Base-by-base conservation (phyloP, 148 eudicot species). In the Vaccinium macrocarpon region DNA sequence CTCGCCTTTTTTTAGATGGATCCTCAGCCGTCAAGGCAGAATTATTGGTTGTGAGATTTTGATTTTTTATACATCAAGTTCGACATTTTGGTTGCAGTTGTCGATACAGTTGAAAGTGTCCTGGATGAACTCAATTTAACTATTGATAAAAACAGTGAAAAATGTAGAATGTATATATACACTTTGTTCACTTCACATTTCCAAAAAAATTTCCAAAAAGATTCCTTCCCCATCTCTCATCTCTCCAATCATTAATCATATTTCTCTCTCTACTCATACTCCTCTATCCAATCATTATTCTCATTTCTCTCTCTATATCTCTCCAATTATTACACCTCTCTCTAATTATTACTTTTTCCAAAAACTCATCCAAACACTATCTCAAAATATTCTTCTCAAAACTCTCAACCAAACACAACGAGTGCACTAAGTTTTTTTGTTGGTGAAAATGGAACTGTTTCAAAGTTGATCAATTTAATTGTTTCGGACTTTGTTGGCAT, bases 381-480 rank as follows among this genome's bases (percentile, higher is more conserved):
- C 35, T 32, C 35, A 32, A 32, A 32, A 32, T 32, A 32, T 32
- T 32, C 35, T 32, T 32, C 35, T 32, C 35, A 32, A 32, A 32
- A 32, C 35, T 32, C 35, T 32, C 35, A 32, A 32, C 35, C 35
- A 32, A 32, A 32, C 35, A 32, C 35, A 32, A n/a, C n/a, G n/a
- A n/a, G n/a, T n/a, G n/a, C 2, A 35, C 38, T 35, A 2, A 49
- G 32, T 49, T 48, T 42, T 76, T 4, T 16, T 18, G 25, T 27
- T 9, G 16, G 46, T 80, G 46, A 18, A 49, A 56, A 59, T 76
- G 56, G 66, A 80, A 79, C 80, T 83, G 32, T 86, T 68, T 82
- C 35, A 55, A 13, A 82, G 14, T 52, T 83, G 42, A 38, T 59
- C 21, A 75, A 18, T 55, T n/a, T 23, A 42, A 23, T 13, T 76